Evolutionary conservation across 768 basidiomycete species (phyloP).

Genomic region (Hemileccinum rubropunctum): DNA sequence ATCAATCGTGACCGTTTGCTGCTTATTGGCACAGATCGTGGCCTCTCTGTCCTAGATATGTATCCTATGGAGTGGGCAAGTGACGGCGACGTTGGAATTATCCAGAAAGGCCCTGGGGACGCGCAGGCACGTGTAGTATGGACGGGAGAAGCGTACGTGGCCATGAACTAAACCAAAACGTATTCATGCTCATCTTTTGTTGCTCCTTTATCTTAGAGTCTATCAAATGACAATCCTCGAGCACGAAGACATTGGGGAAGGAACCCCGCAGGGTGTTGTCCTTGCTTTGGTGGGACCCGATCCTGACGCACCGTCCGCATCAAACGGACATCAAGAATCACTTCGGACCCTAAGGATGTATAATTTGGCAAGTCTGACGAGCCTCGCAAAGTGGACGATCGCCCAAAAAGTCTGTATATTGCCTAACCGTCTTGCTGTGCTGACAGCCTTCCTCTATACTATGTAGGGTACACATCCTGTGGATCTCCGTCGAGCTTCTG

Average conservation of each 20-base stretch:
- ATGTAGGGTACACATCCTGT: slow-evolving; percentile 57
- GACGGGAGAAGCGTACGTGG: slow-evolving; percentile 70
- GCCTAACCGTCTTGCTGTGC: neutral
- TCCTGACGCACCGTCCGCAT: slow-evolving; percentile 39
- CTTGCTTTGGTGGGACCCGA: slow-evolving; percentile 72
- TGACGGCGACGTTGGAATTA: slow-evolving; percentile 39
- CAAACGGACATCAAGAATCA: slow-evolving; percentile 52
- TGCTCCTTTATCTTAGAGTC: slow-evolving; percentile 44
- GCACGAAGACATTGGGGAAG: slow-evolving; percentile 52
- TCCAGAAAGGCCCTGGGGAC: slow-evolving; percentile 64
- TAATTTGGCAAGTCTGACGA: slow-evolving; percentile 71
- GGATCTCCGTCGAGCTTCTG: slow-evolving; percentile 50
- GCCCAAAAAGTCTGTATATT: slow-evolving; percentile 54
- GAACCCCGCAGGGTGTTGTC: slow-evolving; percentile 68
- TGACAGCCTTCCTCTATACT: slow-evolving; percentile 2
- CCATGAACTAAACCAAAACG: neutral
- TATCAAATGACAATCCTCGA: slow-evolving; percentile 78
- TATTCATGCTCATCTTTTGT: neutral
- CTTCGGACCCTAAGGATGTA: slow-evolving; percentile 74
- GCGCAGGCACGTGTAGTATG: slow-evolving; percentile 67
- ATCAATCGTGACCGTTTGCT: slow-evolving; percentile 60
- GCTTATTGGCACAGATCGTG: slow-evolving; percentile 78
- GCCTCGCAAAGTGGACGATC: slow-evolving; percentile 71
- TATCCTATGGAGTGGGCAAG: slow-evolving; percentile 67
- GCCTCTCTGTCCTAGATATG: slow-evolving; percentile 80